Evolutionary conservation across 2,329 filamentous ascomycete genomes (phyloP).

Genomic region (Colletotrichum destructivum): DNA sequence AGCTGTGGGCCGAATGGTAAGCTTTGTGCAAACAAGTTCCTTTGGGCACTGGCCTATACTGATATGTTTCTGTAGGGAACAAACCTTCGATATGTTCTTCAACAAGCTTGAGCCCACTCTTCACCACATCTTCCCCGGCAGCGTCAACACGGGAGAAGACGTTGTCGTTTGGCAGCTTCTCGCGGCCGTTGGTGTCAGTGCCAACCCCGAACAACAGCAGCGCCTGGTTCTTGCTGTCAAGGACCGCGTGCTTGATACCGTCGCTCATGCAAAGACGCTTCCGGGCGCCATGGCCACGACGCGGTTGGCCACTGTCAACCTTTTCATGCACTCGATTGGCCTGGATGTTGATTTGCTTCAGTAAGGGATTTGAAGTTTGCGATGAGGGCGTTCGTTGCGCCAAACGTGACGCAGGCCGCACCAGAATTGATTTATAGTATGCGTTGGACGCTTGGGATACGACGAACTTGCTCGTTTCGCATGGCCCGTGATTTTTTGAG

Average conservation of each 20-base stretch:
- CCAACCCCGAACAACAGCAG: slow-evolving; percentile 95
- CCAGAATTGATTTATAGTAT: slow-evolving; percentile 24
- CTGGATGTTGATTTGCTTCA: slow-evolving; percentile 87
- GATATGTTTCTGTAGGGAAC: slow-evolving; percentile 66
- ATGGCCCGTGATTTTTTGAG: slow-evolving; percentile 35
- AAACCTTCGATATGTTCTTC: slow-evolving; percentile 89
- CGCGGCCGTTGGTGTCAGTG: slow-evolving; percentile 93
- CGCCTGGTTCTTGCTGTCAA: slow-evolving; percentile 95
- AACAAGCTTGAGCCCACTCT: slow-evolving; percentile 88
- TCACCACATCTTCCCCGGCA: slow-evolving; percentile 89
- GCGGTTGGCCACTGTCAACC: slow-evolving; percentile 91
- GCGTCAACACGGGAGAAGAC: slow-evolving; percentile 91
- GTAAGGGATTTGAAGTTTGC: slow-evolving; percentile 46
- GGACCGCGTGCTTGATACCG: slow-evolving; percentile 97
- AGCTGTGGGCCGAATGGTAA: slow-evolving; percentile 86
- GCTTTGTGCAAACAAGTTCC: slow-evolving; percentile 46
- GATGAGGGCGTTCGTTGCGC: slow-evolving; percentile 13
- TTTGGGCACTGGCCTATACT: background rate
- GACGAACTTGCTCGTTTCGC: slow-evolving; percentile 16
- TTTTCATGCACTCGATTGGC: slow-evolving; percentile 99
- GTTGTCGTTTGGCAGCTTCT: slow-evolving; percentile 99
- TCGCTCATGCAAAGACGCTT: slow-evolving; percentile 88
- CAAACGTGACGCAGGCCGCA: slow-evolving; percentile 11
- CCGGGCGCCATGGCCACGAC: slow-evolving; percentile 88
- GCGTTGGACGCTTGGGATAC: slow-evolving; percentile 31